Percentiles rank a stretch among this genome's conserved stretches.
Conservation (phyloP, 345 rosid genomes). For the Bruguiera parviflora region DNA sequence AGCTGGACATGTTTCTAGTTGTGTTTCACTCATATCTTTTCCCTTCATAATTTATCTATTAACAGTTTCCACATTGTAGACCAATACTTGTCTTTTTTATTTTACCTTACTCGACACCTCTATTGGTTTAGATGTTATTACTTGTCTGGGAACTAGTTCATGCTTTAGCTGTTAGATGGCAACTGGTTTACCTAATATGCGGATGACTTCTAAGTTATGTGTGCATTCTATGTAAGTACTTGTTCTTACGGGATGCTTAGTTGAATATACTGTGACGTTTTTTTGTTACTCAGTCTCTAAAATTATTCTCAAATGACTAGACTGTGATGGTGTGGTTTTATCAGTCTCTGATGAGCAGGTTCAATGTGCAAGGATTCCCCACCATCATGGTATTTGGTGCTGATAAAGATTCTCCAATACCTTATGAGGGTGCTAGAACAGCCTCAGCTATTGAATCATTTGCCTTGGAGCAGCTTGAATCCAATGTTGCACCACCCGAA, state of each 20-base stretch:
- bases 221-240: neutral
- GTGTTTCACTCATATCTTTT: neutral
- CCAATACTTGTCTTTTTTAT: neutral
- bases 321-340: constrained; percentile 22
- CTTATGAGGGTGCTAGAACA: constrained; percentile 88
- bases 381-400: constrained; percentile 92
- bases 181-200: neutral
- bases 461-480: constrained; percentile 80
- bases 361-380: constrained; percentile 91
- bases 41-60: neutral
- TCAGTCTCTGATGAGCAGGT: constrained; percentile 94
- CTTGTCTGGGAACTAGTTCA: neutral
- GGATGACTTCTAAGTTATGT: neutral
- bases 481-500: constrained; percentile 78
- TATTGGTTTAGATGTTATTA: neutral
- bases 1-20: neutral
- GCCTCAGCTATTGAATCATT: constrained; percentile 87
- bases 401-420: constrained; percentile 72
- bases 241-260: neutral
- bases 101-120: too few species aligned
- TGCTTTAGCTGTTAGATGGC: neutral
- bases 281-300: neutral
- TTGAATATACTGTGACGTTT: neutral
- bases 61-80: neutral
- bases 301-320: neutral